Evolutionary conservation across 306 rosid genomes (phyloP).

Genomic region (Cucurbita ficifolia): DNA sequence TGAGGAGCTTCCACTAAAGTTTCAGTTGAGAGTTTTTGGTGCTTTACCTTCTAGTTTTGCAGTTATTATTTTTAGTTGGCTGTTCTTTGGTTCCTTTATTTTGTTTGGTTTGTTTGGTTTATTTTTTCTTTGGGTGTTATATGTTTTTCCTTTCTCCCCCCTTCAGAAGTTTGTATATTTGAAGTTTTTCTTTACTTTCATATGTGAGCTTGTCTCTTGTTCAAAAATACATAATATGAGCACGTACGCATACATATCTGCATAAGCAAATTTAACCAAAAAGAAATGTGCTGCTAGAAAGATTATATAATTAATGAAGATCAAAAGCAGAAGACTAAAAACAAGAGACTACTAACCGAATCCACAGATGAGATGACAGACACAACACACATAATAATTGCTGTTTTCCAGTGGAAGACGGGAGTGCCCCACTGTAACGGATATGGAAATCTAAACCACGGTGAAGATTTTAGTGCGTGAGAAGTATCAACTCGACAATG

Average conservation of each 20-base stretch:
- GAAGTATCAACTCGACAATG: conserved; percentile 89
- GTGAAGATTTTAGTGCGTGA: conserved; percentile 58
- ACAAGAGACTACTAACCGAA: conserved; percentile 50
- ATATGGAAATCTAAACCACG: conserved; percentile 98
- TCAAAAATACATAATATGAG: background rate
- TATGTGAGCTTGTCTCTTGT: background rate
- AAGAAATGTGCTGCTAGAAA: background rate
- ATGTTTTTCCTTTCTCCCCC: background rate
- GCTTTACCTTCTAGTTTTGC: background rate
- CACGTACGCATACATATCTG: background rate
- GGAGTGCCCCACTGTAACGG: conserved; percentile 99
- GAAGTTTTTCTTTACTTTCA: background rate
- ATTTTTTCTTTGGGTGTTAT: background rate
- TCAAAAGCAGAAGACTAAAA: conserved; percentile 1
- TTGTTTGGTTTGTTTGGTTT: background rate
- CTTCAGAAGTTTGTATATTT: background rate
- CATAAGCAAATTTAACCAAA: background rate
- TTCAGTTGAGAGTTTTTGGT: background rate
- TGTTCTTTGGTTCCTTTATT: background rate
- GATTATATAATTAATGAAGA: background rate
- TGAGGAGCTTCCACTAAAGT: background rate
- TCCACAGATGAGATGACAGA: conserved; percentile 86
- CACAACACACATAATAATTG: conserved; percentile 87
- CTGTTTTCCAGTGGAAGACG: conserved; percentile 93
- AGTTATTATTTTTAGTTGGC: background rate